Base-by-base conservation (phyloP, 139 green algal genomes). In the Chlamydomonas schloesseri region DNA sequence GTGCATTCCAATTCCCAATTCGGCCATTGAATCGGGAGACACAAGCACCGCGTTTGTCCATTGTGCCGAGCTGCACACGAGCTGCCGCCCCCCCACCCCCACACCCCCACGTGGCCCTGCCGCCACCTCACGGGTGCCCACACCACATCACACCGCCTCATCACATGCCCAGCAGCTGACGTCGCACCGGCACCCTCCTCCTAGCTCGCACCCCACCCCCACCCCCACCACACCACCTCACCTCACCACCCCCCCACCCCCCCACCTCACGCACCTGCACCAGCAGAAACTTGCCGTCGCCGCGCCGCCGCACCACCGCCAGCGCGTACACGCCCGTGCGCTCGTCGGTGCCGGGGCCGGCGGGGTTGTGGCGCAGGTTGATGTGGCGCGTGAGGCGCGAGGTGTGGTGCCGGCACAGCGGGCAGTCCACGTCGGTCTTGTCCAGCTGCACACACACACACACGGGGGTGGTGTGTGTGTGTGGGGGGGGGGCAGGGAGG, bases 281-380 rank as follows among this genome's bases (percentile, higher is more conserved):
- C 71, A 90, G 50, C 71, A 92, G 76, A 67, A 90, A 90, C 76
- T 88, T 89, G 37, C 86, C 86, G 67, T 92, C 89, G 2, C 29
- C 36, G 2, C 86, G 82, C 3, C 89, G 86, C 2, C 86, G 86
- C 21, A 92, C 70, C 9, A 90, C 57, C 15, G 47, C 74, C 46
- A 92, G 67, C 13, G 84, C 80, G 72, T 82, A 92, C 57, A 92
- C 89, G 69, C 89, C 87, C 26, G 84, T 92, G 10, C 84, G 82
- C 55, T 82, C 29, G 31, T 89, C 88, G 31, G 73, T 28, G 3
- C 50, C 23, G 1, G 34, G 72, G 42, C 42, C 42, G 13, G n/a
- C 42, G 13, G 88, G 83, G 1, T 73, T 47, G 34, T 91, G 83
- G 33, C 6, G 3, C 53, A 88, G 72, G 64, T 88, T 84, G n/a